Percentiles rank a stretch among this genome's conserved stretches.
Conservation (phyloP, 345 rosid genomes). For the Physaria fendleri region DNA sequence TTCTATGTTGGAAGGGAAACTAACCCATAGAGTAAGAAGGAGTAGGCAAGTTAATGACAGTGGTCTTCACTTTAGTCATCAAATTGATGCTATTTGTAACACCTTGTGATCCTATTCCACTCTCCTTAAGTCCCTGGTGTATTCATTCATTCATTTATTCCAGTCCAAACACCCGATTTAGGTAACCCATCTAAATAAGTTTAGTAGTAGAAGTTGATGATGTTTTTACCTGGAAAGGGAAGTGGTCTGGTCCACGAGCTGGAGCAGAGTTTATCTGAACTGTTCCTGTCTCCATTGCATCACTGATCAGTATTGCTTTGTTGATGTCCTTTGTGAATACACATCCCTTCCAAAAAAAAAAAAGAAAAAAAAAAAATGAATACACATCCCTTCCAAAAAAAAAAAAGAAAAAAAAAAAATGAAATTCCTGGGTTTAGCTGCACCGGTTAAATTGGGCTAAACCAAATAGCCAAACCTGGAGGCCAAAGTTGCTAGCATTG, state of each 20-base stretch:
- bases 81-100: conserved; percentile 91
- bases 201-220: no score
- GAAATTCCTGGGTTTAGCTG: background rate
- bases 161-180: background rate
- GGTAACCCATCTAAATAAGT: no score
- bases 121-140: conserved; percentile 97
- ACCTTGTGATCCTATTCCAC: conserved; percentile 98
- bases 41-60: conserved; percentile 83
- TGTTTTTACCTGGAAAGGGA: conserved; percentile 98
- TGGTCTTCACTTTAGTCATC: conserved; percentile 93
- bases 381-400: conserved; percentile 81
- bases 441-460: background rate
- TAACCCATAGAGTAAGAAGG: conserved; percentile 96
- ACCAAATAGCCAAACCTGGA: conserved; percentile 47
- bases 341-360: conserved; percentile 86
- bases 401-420: no score
- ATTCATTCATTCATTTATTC: no score
- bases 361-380: no score
- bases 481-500: conserved; percentile 98
- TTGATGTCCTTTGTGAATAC: conserved; percentile 88
- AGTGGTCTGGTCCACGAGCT: conserved; percentile 98
- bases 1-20: conserved; percentile 15
- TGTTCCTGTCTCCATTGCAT: conserved; percentile 99
- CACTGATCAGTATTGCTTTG: conserved; percentile 83
- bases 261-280: conserved; percentile 99